These are phyloP conservation scores for Rhizophora apiculata DNA, from an alignment of 345 rosid species.

Conservation along the genomic window DNA sequence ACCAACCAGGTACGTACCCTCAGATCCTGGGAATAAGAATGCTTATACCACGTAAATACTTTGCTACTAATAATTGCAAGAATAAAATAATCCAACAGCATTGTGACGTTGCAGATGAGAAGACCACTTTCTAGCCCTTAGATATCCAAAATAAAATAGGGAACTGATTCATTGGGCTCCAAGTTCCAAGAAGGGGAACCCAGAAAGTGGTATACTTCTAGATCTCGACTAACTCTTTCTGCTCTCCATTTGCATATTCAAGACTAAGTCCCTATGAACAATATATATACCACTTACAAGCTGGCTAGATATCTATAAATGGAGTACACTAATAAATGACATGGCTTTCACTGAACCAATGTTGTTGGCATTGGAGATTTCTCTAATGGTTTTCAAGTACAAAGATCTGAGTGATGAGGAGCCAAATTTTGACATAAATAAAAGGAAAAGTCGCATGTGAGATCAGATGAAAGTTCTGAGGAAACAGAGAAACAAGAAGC, in stretches of 20 bases:
- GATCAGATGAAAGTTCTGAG: not conserved
- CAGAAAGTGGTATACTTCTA: too few species aligned
- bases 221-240: not conserved
- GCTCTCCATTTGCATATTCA: not conserved
- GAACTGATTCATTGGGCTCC: not conserved
- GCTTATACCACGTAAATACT: slow-evolving; percentile 4
- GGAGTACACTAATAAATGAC: not conserved
- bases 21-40: slow-evolving; percentile 56
- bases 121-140: not conserved
- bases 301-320: too few species aligned
- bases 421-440: not conserved
- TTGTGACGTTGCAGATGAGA: not conserved
- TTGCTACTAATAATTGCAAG: not conserved
- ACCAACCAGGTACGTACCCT: slow-evolving; percentile 86
- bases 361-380: not conserved
- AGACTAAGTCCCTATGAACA: too few species aligned
- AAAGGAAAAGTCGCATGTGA: not conserved
- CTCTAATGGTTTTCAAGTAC: not conserved
- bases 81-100: slow-evolving; percentile 8
- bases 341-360: not conserved
- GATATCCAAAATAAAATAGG: not conserved
- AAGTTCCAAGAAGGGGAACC: too few species aligned
- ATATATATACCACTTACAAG: too few species aligned
- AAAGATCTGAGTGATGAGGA: not conserved
- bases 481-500: not conserved